Percentiles rank a stretch among this genome's conserved stretches.
phyloP scores from a whole-genome alignment of 2,329 filamentous ascomycete species.

The Fusarium sarcochroum region DNA sequence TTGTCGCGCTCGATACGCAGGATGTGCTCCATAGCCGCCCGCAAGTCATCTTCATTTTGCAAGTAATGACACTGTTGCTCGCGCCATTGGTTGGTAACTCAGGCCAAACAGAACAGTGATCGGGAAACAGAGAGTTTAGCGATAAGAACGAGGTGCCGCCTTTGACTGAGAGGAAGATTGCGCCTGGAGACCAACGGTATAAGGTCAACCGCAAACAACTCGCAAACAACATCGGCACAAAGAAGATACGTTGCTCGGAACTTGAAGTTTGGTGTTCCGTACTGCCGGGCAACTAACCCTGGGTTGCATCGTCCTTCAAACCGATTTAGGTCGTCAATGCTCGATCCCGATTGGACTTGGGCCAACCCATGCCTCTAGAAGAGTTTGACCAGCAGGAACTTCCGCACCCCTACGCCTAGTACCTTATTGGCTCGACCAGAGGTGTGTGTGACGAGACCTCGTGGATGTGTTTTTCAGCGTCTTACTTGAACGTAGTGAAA shows the following conservation, averaged over 20 bases:
- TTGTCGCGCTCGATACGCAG: neutral
- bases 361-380: slow-evolving; percentile 16
- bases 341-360: slow-evolving; percentile 30
- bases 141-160: no score
- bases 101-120: neutral
- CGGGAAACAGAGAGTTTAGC: no score
- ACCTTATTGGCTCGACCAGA: slow-evolving; percentile 29
- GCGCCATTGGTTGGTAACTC: neutral
- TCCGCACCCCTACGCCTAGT: slow-evolving; percentile 14
- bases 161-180: no score
- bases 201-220: neutral
- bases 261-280: slow-evolving; percentile 19
- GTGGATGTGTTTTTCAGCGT: slow-evolving; percentile 21
- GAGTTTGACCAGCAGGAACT: slow-evolving; percentile 21
- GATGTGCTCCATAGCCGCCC: neutral
- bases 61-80: neutral
- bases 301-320: slow-evolving; percentile 13
- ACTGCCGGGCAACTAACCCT: slow-evolving; percentile 19
- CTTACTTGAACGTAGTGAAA: neutral
- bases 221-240: neutral
- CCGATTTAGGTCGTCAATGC: slow-evolving; percentile 22
- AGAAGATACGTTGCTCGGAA: neutral
- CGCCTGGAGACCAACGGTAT: no score
- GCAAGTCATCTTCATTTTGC: neutral
- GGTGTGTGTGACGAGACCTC: slow-evolving; percentile 37